Evolutionary conservation across 768 basidiomycete species (phyloP).

Genomic region (Mycena maculata): DNA sequence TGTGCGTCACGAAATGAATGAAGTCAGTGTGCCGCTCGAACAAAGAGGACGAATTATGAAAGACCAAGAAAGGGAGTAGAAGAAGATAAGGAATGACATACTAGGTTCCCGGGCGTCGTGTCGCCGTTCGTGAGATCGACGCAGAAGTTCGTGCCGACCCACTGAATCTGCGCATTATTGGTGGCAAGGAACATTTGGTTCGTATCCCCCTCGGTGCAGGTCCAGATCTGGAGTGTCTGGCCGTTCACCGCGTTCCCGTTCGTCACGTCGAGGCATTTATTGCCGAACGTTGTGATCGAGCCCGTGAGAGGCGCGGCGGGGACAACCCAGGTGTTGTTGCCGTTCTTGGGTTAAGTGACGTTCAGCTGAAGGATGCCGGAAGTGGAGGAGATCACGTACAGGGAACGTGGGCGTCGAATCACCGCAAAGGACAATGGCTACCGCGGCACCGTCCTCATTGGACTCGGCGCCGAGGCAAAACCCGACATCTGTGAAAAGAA

Average conservation of each 20-base stretch:
- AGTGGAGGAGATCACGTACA: no score
- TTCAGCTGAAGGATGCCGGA: no score
- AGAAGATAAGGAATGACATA: background rate
- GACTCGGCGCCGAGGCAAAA: no score
- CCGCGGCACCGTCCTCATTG: no score
- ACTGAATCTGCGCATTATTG: background rate
- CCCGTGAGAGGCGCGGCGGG: constrained; percentile 8
- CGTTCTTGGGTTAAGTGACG: background rate
- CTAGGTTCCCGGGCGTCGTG: background rate
- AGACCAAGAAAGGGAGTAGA: no score
- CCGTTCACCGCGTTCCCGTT: constrained; percentile 37
- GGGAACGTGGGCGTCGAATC: no score
- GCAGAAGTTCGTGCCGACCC: background rate
- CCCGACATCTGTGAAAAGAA: no score
- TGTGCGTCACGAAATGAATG: no score
- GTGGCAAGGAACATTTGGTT: constrained; percentile 16
- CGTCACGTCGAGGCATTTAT: constrained; percentile 39
- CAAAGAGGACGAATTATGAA: no score
- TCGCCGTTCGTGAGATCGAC: constrained; percentile 18
- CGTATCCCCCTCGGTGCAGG: constrained; percentile 22
- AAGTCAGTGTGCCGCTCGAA: no score
- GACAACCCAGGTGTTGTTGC: constrained; percentile 24
- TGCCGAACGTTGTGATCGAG: constrained; percentile 14
- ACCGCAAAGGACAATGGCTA: no score
- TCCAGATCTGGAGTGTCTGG: constrained; percentile 39